Evolutionary conservation across 1,284 basidiomycete species (phyloP).

Genomic region (Phaffia rhodozyma): DNA sequence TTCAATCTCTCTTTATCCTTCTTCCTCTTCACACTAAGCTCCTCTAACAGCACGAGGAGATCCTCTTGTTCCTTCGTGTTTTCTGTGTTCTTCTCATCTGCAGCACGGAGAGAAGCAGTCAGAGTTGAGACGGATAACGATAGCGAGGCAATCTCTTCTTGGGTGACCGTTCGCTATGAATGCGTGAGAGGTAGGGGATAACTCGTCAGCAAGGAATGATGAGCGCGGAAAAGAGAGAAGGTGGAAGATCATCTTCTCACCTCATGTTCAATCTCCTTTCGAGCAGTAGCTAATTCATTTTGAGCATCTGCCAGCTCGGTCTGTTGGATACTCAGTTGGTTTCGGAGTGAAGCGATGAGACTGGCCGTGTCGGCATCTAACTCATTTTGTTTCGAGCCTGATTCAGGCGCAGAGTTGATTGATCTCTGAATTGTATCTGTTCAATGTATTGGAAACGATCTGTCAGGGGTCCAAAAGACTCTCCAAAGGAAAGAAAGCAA

Average conservation of each 20-base stretch:
- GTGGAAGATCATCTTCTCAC: background rate
- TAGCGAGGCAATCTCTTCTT: slow-evolving; percentile 30
- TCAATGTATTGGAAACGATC: background rate
- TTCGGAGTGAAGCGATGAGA: slow-evolving; percentile 64
- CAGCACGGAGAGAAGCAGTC: slow-evolving; percentile 22
- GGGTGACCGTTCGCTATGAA: slow-evolving; percentile 33
- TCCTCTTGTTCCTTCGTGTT: slow-evolving; percentile 90
- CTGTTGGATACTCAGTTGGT: slow-evolving; percentile 64
- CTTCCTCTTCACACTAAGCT: slow-evolving; percentile 67
- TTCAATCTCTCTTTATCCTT: slow-evolving; percentile 79
- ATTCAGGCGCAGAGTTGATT: slow-evolving; percentile 42
- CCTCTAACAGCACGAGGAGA: slow-evolving; percentile 82
- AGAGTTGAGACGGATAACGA: slow-evolving; percentile 30
- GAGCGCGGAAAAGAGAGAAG: slow-evolving; percentile 23
- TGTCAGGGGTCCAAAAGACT: background rate
- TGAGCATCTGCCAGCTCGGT: slow-evolving; percentile 45
- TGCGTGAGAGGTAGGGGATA: background rate
- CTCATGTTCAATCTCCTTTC: slow-evolving; percentile 14
- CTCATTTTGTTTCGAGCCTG: slow-evolving; percentile 20
- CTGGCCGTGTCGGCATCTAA: slow-evolving; percentile 52
- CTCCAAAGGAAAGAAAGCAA: background rate
- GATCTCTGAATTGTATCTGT: slow-evolving; percentile 43
- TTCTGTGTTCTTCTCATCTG: slow-evolving; percentile 49
- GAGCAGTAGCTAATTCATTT: slow-evolving; percentile 25
- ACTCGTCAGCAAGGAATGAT: background rate